These are phyloP conservation scores for Ailanthus altissimus DNA, from an alignment of 345 rosid species.

Conservation along the genomic window DNA sequence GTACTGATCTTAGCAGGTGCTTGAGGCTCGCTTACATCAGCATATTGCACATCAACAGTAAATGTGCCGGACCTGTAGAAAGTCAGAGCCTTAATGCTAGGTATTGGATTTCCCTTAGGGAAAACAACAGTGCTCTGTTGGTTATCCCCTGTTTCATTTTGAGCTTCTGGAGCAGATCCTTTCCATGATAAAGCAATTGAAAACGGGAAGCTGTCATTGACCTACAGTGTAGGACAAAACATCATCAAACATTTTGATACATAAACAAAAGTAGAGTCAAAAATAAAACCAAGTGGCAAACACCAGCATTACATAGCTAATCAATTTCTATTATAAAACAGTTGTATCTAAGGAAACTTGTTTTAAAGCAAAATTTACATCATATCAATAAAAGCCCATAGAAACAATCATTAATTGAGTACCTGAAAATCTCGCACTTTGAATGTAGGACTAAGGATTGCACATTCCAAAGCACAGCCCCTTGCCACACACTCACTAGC, in stretches of 20 bases:
- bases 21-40: slow-evolving; percentile 62
- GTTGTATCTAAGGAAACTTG: too few species aligned
- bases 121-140: slow-evolving; percentile 79
- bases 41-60: slow-evolving; percentile 72
- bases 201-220: slow-evolving; percentile 84
- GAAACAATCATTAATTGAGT: neutral
- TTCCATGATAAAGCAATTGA: slow-evolving; percentile 81
- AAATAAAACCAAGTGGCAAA: neutral
- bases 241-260: neutral
- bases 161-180: slow-evolving; percentile 64
- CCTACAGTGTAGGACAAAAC: slow-evolving; percentile 38
- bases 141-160: slow-evolving; percentile 62
- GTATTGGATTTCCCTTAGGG: slow-evolving; percentile 82
- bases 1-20: slow-evolving; percentile 78
- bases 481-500: slow-evolving; percentile 97
- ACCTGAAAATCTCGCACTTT: slow-evolving; percentile 99
- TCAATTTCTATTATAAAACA: too few species aligned
- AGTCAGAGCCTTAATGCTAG: slow-evolving; percentile 84
- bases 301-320: too few species aligned
- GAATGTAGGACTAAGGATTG: slow-evolving; percentile 95
- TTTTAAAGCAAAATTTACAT: neutral
- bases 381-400: too few species aligned
- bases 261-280: too few species aligned
- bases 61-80: slow-evolving; percentile 80
- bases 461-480: slow-evolving; percentile 92